Base-by-base conservation (phyloP, 2,329 filamentous ascomycete species). In the Trichophyton benhamiae region DNA sequence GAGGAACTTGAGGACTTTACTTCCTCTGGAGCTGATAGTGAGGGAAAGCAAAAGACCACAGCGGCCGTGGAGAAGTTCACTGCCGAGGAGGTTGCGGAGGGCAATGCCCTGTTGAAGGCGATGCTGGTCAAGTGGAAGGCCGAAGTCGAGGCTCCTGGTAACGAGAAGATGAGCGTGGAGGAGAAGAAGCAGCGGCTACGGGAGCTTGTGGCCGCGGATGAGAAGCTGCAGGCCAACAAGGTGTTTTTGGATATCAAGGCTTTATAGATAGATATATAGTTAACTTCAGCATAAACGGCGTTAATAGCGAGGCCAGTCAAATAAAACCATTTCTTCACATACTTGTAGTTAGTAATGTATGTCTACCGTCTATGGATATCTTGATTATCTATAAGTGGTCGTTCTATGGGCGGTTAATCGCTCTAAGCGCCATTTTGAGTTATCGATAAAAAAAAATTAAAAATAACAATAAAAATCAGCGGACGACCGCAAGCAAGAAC, bases 1-100 rank as follows among this genome's bases (percentile, higher is more conserved):
- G 94, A 97, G 73, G 95, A 99, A 79, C 81, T 99, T 41, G 94
- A 99, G 73, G 94, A 99, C 72, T 99, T 99, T 60, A 75, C 74
- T 0, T 70, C 74, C 9, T 70, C 71, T 0, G 65, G 68, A 55
- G 60, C 68, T 0, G 68, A 75, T 0, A 68, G 79, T 5, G 78
- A 79, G 6, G 77, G 68, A n/a, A 57, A 68, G 20, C 33, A 38
- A 38, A 38, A 38, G 33, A 38, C 33, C 11, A 58, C 67, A 1
- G 67, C 68, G 52, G 66, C 69, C 3, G 64, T 75, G 22, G 73
- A 77, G 30, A 70, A 70, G 66, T 90, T 89, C 71, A 87, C 82
- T 65, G 91, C 90, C 69, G 83, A 91, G 65, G 91, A 99, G 67
- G 88, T 97, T 0, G 91, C 96, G 68, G 84, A 92, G 72, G 94